Evolutionary conservation across 495 filamentous ascomycete genomes (phyloP).

Genomic region (Hypoxylon lenormandii): DNA sequence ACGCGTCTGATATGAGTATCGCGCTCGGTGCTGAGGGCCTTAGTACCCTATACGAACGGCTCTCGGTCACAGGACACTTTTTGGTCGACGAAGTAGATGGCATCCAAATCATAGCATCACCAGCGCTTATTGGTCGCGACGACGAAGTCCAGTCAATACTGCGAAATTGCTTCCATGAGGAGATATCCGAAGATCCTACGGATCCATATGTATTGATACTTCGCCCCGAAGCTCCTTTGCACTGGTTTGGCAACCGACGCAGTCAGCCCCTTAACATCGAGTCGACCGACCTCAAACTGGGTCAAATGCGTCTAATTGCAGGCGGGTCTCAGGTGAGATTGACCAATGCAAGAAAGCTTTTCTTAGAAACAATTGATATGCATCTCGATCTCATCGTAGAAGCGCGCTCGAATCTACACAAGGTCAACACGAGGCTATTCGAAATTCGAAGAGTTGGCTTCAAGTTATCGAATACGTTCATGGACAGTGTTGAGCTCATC

Average conservation of each 20-base stretch:
- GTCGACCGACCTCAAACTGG: conserved; percentile 84
- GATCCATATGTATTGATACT: conserved; percentile 87
- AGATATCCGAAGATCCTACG: conserved; percentile 76
- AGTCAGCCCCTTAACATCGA: conserved; percentile 77
- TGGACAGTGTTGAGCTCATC: conserved; percentile 97
- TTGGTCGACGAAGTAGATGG: conserved; percentile 80
- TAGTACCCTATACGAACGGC: conserved; percentile 78
- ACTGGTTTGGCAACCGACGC: conserved; percentile 85
- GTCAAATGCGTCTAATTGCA: conserved; percentile 87
- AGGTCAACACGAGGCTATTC: conserved; percentile 90
- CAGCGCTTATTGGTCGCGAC: conserved; percentile 75
- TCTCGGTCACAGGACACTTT: conserved; percentile 89
- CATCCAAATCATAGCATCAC: conserved; percentile 86
- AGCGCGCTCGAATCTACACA: conserved; percentile 88
- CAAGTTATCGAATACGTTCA: conserved; percentile 97
- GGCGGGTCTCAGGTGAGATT: conserved; percentile 85
- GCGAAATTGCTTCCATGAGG: conserved; percentile 85
- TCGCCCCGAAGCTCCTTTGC: conserved; percentile 78
- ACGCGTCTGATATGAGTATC: conserved; percentile 92
- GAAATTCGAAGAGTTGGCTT: conserved; percentile 96
- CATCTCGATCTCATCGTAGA: conserved; percentile 89
- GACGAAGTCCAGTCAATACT: conserved; percentile 86
- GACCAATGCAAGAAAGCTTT: conserved; percentile 77
- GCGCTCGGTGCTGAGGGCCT: conserved; percentile 73
- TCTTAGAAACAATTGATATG: conserved; percentile 80